Conservation (phyloP, 176 grass and related monocot species). For the Oropetium thomaeum region DNA sequence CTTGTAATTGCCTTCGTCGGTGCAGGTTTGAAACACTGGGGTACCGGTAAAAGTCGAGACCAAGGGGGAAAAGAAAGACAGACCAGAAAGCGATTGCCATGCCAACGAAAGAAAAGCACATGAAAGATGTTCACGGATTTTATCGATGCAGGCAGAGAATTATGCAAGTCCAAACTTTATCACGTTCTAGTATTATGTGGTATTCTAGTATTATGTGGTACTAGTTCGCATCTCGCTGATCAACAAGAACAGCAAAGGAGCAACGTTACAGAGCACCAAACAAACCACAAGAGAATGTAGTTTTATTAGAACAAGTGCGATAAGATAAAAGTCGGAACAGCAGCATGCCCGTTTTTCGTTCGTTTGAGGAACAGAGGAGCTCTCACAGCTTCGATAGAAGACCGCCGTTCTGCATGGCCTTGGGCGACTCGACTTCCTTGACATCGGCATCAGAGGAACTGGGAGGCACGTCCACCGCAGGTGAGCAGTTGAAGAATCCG, state of each 20-base stretch:
- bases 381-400: slow-evolving; percentile 93
- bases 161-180: slow-evolving; percentile 23
- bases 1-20: neutral
- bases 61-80: neutral
- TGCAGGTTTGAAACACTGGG: neutral
- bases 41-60: neutral
- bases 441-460: slow-evolving; percentile 53
- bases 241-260: neutral
- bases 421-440: slow-evolving; percentile 73
- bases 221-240: neutral
- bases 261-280: neutral
- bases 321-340: slow-evolving; percentile 1
- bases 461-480: slow-evolving; percentile 86
- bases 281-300: neutral
- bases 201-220: too few relatives aligned
- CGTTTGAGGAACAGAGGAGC: neutral
- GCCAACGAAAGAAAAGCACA: neutral
- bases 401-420: slow-evolving; percentile 59
- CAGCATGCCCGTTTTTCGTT: neutral
- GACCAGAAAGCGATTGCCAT: neutral
- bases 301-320: slow-evolving; percentile 14
- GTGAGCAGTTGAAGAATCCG: slow-evolving; percentile 99
- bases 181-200: neutral
- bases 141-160: neutral
- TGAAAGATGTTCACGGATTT: neutral